Evolutionary conservation across 805 yeast genomes (phyloP).

Genomic region (Ogataea nonfermentans): DNA sequence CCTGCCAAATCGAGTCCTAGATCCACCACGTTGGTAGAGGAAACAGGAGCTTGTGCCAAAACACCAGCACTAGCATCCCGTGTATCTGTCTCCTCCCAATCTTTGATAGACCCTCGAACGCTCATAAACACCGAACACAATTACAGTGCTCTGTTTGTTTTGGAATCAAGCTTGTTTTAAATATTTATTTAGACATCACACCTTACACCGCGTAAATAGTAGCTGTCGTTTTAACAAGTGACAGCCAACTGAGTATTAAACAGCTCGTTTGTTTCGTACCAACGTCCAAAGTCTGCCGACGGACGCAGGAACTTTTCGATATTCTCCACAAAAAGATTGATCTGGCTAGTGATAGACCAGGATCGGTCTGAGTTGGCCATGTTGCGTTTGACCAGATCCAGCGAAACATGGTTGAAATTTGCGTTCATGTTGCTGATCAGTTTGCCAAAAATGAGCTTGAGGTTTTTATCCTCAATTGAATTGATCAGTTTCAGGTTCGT

Average conservation of each 20-base stretch:
- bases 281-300: constrained; percentile 26
- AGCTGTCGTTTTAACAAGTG: neutral
- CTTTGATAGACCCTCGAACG: neutral
- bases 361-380: neutral
- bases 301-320: constrained; percentile 35
- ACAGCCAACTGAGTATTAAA: constrained; percentile 12
- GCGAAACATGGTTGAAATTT: constrained; percentile 29
- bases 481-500: constrained; percentile 28
- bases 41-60: constrained; percentile 10
- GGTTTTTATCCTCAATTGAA: constrained; percentile 28
- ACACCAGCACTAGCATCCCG: too few species aligned
- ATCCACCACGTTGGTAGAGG: constrained; percentile 25
- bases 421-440: constrained; percentile 30
- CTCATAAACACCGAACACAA: neutral
- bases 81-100: neutral
- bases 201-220: constrained; percentile 2
- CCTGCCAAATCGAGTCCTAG: constrained; percentile 35
- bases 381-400: constrained; percentile 18
- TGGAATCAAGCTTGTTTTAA: neutral
- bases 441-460: constrained; percentile 33
- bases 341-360: constrained; percentile 33
- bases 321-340: constrained; percentile 33
- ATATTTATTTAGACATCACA: neutral
- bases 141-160: neutral
- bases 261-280: constrained; percentile 23